Evolutionary conservation across 2,329 filamentous ascomycete genomes (phyloP), one percentile per base, ranked within the genome.

Genomic region (Sarocladium oryzae): DNA sequence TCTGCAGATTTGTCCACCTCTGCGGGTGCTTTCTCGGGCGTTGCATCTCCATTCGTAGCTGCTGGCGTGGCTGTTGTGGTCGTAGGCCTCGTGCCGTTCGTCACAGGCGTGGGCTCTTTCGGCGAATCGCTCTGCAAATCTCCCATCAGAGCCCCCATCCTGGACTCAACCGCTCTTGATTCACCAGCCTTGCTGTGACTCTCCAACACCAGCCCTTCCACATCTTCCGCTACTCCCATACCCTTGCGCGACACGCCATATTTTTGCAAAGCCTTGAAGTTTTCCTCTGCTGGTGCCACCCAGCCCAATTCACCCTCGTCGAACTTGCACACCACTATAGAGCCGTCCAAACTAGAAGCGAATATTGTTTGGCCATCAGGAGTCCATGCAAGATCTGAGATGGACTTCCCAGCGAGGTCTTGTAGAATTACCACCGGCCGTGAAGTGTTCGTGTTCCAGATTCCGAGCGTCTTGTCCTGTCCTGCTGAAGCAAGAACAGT

Each of bases 61-160:
- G 65, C 60, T 20, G 64, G 59, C 24, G 70, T 76, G 3, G 68
- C 60, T 1, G 67, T 65, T 7, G 56, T 54, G 16, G 53, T 61
- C 16, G 60, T 56, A 3, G 65, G 55, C 56, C 76, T 88, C 66
- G 64, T 71, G 0, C 77, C 77, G 51, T 79, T 80, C 23, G 71
- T 69, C n/a, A 64, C 71, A 50, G 72, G 66, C 4, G 70, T 66
- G 8, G 69, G 65, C 49, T 74, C 71, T 36, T 81, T 81, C 3
- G 75, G 72, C 30, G 81, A 74, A 40, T 46, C 45, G 3, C 78
- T 67, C 2, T 77, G 77, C 16, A 79, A 78, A 62, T 96, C 91
- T 5, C 92, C 92, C 93, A 99, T 99, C 33, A 99, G 71, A n/a
- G 92, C 92, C 11, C 93, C 93, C 93, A 99, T 99, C 57, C 92